phyloP scores from a whole-genome alignment of 345 rosid species.

The Bretschneidera sinensis region DNA sequence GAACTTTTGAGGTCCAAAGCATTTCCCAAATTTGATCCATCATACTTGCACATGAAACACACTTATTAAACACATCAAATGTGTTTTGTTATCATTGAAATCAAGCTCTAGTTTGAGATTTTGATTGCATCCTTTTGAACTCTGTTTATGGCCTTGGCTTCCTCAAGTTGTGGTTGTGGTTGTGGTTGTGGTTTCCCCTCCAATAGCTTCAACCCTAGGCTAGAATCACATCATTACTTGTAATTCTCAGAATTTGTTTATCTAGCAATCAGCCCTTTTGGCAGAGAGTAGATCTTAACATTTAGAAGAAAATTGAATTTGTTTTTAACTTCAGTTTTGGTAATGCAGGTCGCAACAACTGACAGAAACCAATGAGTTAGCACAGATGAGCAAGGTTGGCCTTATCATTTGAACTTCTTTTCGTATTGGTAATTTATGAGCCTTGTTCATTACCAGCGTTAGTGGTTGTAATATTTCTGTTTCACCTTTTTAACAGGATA shows the following conservation, averaged over 20 bases:
- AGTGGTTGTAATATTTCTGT: neutral
- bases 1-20: too few species aligned
- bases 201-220: neutral
- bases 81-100: too few species aligned
- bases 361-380: constrained; percentile 29
- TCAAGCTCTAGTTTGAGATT: too few species aligned
- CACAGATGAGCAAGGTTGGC: constrained; percentile 39
- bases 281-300: neutral
- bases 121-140: too few species aligned
- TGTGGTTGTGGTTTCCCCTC: neutral
- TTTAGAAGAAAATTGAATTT: neutral
- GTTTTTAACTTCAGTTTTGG: neutral
- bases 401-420: neutral
- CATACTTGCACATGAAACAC: too few species aligned
- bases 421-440: too few species aligned
- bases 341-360: constrained; percentile 46
- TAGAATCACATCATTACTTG: too few species aligned
- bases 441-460: neutral
- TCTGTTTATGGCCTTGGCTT: too few species aligned
- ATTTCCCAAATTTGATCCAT: too few species aligned
- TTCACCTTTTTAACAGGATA: neutral
- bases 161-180: neutral
- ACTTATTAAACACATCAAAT: too few species aligned
- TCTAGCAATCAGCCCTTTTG: neutral
- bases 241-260: too few species aligned